phyloP scores from a whole-genome alignment of 2,329 filamentous ascomycete genomes.

The Penicillium sumatraense region DNA sequence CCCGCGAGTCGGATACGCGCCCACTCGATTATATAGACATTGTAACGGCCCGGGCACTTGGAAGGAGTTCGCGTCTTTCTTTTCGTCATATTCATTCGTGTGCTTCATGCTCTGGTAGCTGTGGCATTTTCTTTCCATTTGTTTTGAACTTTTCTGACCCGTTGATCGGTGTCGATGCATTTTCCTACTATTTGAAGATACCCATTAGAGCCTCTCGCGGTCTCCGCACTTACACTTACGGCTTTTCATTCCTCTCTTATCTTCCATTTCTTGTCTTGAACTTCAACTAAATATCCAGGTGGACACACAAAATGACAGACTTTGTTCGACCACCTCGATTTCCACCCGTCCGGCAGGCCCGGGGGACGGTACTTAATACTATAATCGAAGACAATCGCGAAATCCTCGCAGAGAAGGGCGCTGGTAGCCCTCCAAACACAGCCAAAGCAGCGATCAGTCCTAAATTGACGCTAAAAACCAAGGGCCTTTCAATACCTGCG shows the following conservation, averaged over 20 bases:
- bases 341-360: slow-evolving; percentile 61
- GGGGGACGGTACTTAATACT: slow-evolving; percentile 65
- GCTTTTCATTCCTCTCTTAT: slow-evolving; percentile 9
- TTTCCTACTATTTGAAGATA: slow-evolving; percentile 30
- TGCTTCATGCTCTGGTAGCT: slow-evolving; percentile 42
- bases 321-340: slow-evolving; percentile 57
- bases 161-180: slow-evolving; percentile 40
- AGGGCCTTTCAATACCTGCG: slow-evolving; percentile 29
- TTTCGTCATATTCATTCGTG: slow-evolving; percentile 29
- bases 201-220: slow-evolving; percentile 27
- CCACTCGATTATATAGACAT: slow-evolving; percentile 36
- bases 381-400: slow-evolving; percentile 62
- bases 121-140: slow-evolving; percentile 29
- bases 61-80: slow-evolving; percentile 30
- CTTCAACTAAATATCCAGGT: slow-evolving; percentile 31
- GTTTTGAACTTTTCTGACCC: slow-evolving; percentile 27
- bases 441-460: slow-evolving; percentile 23
- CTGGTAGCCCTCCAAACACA: slow-evolving; percentile 5
- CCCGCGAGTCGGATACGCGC: slow-evolving; percentile 21
- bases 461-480: slow-evolving; percentile 42
- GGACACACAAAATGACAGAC: slow-evolving; percentile 49
- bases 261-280: slow-evolving; percentile 16
- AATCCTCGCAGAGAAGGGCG: slow-evolving; percentile 24
- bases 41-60: slow-evolving; percentile 28
- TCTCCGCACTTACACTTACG: slow-evolving; percentile 16